These are phyloP conservation scores for Geranium rotundifolium DNA, from an alignment of 345 rosid species.

Conservation along the genomic window DNA sequence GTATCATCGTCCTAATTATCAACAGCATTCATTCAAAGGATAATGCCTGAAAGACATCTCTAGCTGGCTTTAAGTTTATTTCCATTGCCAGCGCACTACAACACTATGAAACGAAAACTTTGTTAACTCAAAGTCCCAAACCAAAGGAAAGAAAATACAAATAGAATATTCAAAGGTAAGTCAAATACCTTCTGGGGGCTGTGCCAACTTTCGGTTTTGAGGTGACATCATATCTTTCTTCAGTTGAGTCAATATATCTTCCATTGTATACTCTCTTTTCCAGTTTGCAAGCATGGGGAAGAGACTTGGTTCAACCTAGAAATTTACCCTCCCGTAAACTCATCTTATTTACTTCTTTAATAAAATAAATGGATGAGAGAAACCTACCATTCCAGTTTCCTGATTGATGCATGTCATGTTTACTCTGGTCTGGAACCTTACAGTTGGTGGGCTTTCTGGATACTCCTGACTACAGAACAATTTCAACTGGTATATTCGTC, in stretches of 20 bases:
- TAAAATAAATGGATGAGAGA: slow-evolving; percentile 4
- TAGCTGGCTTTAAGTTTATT: too few relatives aligned
- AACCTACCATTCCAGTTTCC: slow-evolving; percentile 55
- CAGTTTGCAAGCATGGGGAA: slow-evolving; percentile 67
- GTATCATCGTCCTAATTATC: too few relatives aligned
- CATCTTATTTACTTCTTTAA: background rate
- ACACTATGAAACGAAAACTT: too few relatives aligned
- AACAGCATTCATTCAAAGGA: too few relatives aligned
- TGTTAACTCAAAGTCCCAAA: too few relatives aligned
- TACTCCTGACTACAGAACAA: slow-evolving; percentile 61
- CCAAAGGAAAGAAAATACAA: background rate
- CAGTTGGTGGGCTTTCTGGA: slow-evolving; percentile 64
- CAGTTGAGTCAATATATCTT: slow-evolving; percentile 55
- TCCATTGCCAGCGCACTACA: too few relatives aligned
- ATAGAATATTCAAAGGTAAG: background rate
- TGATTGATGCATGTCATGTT: slow-evolving; percentile 76
- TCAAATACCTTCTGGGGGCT: slow-evolving; percentile 64
- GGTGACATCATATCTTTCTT: slow-evolving; percentile 79
- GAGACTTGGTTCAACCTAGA: slow-evolving; percentile 62
- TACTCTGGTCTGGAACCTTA: slow-evolving; percentile 57
- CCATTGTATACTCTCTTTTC: slow-evolving; percentile 67
- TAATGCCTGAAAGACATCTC: too few relatives aligned
- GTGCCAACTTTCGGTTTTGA: slow-evolving; percentile 65
- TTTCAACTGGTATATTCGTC: slow-evolving; percentile 77
- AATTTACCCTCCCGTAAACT: slow-evolving; percentile 11